These are phyloP conservation scores for Fusarium sp. DNA, from an alignment of 2,329 filamentous ascomycete species.

Conservation along the genomic window DNA sequence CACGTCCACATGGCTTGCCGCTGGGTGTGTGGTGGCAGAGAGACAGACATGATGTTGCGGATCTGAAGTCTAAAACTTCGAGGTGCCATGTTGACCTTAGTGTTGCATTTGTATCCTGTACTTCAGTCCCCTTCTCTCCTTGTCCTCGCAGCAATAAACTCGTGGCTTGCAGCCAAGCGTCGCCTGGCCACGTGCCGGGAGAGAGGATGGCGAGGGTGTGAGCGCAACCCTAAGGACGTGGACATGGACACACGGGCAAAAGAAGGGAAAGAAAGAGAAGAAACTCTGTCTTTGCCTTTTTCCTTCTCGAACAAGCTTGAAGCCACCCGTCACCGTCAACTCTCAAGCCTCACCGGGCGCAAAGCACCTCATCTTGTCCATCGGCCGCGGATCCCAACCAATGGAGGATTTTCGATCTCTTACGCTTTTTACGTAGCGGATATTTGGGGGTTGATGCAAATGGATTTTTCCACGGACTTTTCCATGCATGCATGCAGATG, in stretches of 20 bases:
- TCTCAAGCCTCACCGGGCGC: conserved; percentile 19
- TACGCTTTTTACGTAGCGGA: conserved; percentile 25
- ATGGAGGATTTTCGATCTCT: background rate
- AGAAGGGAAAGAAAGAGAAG: background rate
- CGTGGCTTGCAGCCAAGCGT: conserved; percentile 35
- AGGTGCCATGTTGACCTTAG: no score
- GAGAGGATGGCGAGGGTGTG: conserved; percentile 24
- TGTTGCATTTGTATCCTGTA: conserved; percentile 21
- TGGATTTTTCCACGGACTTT: background rate
- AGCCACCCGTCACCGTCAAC: background rate
- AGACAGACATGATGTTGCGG: background rate
- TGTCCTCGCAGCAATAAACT: background rate
- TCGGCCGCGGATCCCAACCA: background rate
- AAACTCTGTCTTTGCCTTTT: conserved; percentile 22
- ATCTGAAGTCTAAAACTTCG: background rate
- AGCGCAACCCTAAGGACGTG: conserved; percentile 1
- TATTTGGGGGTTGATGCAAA: conserved; percentile 1
- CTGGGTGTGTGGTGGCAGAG: background rate
- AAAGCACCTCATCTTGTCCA: background rate
- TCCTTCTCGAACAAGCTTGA: conserved; percentile 31
- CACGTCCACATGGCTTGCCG: conserved; percentile 4
- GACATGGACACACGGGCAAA: background rate
- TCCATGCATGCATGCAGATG: conserved; percentile 4
- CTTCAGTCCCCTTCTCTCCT: conserved; percentile 24
- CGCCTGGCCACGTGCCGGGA: conserved; percentile 38